Evolutionary conservation across 805 yeast genomes (phyloP), one percentile per base, ranked within the genome.

Genomic region (Cyberlindnera misumaiensis): DNA sequence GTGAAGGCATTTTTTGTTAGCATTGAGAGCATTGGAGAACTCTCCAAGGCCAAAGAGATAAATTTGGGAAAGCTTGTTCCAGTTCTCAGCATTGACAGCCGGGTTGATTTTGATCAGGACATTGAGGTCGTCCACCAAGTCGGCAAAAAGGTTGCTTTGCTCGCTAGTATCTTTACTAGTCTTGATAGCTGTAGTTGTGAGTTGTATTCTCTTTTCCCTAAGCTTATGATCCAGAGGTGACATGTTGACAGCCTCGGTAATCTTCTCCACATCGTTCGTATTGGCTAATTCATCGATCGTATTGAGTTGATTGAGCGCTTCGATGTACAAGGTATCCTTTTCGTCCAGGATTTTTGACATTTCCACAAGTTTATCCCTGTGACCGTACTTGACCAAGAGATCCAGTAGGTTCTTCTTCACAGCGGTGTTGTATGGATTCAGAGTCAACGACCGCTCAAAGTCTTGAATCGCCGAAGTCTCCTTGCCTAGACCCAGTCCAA

Each of bases 1-100:
- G 39, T 83, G 77, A 35, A 90, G 63, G 56, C 97, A 88, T 45
- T 73, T 77, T 47, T 80, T 73, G 18, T 80, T 65, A 29, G 68
- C 65, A 42, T 59, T 66, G 49, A 73, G 60, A 0, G 83, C 71
- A 18, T 67, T 67, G 12, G 73, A 73, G 42, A 70, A 75, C 30
- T 76, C 75, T 28, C 67, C 63, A 29, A 77, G 65, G 6, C 77
- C 71, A 48, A 68, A 78, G 35, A 73, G 59, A 40, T 72, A 72
- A 15, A 75, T 55, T 1, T 60, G 51, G 2, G 70, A 48, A 11
- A 60, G 47, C 5, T 49, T 43, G 37, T 55, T 48, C 40, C 58
- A 50, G n/a, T 61, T 48, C 3, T 47, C 41, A 1, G 63, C 41
- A 41, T 60, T 53, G 25, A 52, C 43, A 3, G 52, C 44, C 20